These are phyloP conservation scores for Melanogaster broomeanus DNA, from an alignment of 768 basidiomycete species.

Conservation along the genomic window DNA sequence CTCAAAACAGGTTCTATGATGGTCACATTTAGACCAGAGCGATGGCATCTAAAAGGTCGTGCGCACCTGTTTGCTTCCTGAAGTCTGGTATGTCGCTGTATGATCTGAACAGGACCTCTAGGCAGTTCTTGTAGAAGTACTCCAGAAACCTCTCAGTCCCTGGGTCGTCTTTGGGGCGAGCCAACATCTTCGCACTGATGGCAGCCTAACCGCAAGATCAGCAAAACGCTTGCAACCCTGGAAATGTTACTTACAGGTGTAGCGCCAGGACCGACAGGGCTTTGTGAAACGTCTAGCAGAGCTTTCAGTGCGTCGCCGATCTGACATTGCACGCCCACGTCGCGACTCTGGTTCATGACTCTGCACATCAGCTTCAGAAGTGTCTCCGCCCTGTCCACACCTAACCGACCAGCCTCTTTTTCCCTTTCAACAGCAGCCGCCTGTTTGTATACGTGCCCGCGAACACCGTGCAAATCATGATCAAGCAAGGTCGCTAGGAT, in stretches of 20 bases:
- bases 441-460: conserved; percentile 84
- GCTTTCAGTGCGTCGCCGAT: conserved; percentile 85
- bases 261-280: conserved; percentile 36
- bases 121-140: conserved; percentile 88
- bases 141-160: conserved; percentile 88
- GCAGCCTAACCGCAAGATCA: conserved; percentile 20
- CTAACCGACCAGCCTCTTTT: conserved; percentile 52
- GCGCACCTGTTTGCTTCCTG: conserved; percentile 47
- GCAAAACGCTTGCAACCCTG: neutral
- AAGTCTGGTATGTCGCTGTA: conserved; percentile 73
- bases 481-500: conserved; percentile 84
- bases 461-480: conserved; percentile 86
- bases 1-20: conserved; percentile 50
- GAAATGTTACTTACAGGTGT: conserved; percentile 32
- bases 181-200: conserved; percentile 46
- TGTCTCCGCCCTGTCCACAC: conserved; percentile 68
- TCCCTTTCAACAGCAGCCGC: conserved; percentile 70
- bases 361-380: conserved; percentile 74
- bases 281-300: conserved; percentile 75
- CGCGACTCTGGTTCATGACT: conserved; percentile 76
- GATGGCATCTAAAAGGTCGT: neutral
- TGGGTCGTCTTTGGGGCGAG: conserved; percentile 76
- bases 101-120: conserved; percentile 80
- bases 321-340: conserved; percentile 87
- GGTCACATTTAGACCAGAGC: conserved; percentile 1